Conservation (phyloP, 176 grass and related monocot species). For the Ensete ventricosum region DNA sequence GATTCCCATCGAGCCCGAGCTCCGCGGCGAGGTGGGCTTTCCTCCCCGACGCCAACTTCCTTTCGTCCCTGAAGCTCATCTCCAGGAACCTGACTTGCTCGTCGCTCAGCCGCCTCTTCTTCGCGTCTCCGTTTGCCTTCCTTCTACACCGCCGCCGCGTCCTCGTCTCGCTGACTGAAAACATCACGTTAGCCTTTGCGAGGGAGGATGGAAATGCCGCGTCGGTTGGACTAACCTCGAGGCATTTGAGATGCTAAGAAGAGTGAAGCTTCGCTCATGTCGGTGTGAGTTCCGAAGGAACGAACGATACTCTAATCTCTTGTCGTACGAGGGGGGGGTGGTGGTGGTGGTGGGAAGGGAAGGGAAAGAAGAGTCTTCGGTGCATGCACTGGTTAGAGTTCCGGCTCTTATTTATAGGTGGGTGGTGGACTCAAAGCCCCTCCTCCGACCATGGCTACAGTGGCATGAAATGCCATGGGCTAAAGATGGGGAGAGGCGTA, state of each 20-base stretch:
- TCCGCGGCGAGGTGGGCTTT: slow-evolving; percentile 65
- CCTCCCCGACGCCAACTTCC: slow-evolving; percentile 64
- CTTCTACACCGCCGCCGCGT: slow-evolving; percentile 52
- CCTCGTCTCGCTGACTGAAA: slow-evolving; percentile 24
- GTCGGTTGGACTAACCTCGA: neutral
- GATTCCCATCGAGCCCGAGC: slow-evolving; percentile 75
- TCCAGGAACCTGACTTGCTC: slow-evolving; percentile 66
- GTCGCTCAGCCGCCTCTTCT: slow-evolving; percentile 65
- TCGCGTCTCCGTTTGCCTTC: slow-evolving; percentile 19
- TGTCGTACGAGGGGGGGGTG: too few species aligned
- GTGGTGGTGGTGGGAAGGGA: too few species aligned
- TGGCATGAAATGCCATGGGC: neutral
- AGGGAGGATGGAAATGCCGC: too few species aligned
- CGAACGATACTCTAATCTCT: too few species aligned
- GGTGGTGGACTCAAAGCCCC: neutral
- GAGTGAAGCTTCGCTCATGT: neutral
- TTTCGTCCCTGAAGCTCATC: slow-evolving; percentile 58
- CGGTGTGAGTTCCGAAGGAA: too few species aligned
- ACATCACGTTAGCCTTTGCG: too few species aligned
- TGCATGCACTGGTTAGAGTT: too few species aligned
- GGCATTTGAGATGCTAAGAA: neutral
- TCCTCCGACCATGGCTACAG: neutral
- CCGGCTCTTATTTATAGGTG: neutral
- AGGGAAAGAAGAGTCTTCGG: too few species aligned
- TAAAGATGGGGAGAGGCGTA: neutral